phyloP scores from a whole-genome alignment of 306 rosid genomes.

The Dalbergia cochinchinensis region DNA sequence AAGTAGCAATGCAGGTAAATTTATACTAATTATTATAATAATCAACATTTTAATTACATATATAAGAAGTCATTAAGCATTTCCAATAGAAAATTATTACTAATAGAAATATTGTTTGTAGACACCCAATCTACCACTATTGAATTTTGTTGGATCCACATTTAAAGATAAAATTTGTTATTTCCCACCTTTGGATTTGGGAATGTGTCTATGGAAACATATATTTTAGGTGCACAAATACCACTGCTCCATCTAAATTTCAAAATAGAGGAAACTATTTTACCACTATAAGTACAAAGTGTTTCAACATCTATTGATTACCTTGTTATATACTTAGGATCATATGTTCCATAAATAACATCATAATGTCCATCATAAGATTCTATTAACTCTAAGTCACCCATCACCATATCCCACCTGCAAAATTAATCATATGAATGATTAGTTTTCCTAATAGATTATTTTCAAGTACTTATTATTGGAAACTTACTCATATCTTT shows the following conservation, averaged over 20 bases:
- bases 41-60: neutral
- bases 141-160: no score
- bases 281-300: neutral
- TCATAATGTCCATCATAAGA: conserved; percentile 86
- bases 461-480: conserved; percentile 1
- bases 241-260: neutral
- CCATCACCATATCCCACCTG: conserved; percentile 99
- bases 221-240: no score
- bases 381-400: conserved; percentile 85
- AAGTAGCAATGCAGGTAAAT: neutral
- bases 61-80: neutral
- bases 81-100: conserved; percentile 8
- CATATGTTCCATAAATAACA: conserved; percentile 84
- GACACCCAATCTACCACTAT: no score
- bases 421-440: conserved; percentile 40
- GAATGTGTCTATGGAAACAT: no score
- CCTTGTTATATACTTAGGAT: conserved; percentile 88
- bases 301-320: conserved; percentile 46
- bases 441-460: neutral
- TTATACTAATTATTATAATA: neutral
- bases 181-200: no score
- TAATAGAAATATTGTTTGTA: neutral
- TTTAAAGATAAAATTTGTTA: no score
- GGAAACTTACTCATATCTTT: conserved; percentile 89
- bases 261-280: neutral